Base-by-base conservation (phyloP, 1,284 basidiomycete species). In the Coniophora puteana region DNA sequence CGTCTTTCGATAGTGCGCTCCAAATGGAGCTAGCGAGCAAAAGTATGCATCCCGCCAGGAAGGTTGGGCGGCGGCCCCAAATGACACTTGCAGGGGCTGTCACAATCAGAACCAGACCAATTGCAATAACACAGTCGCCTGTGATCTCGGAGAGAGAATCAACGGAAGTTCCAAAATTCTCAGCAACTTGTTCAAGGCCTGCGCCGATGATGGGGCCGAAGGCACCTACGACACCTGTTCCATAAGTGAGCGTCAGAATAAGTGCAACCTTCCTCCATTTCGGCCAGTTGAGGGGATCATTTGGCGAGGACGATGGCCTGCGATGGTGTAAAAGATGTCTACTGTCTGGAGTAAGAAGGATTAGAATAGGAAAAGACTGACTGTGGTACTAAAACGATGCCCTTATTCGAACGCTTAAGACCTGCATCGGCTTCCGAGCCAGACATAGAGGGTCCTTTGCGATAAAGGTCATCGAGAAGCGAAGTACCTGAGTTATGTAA, bases 131-230 rank as follows among this genome's bases (percentile, higher is more conserved):
- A 8, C 34, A 24, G 24, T 50, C 46, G n/a, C 48, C 48, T 23
- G 48, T 47, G n/a, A 50, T 47, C 32, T 40, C 39, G 4, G 45
- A 47, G 22, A 50, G 33, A 12, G 16, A 16, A 22, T 31, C 36
- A 16, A 40, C 38, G 13, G 38, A 38, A 12, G 48, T 50, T 23
- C 45, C 32, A 21, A 50, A 40, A 27, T 41, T 44, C 36, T 44
- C 29, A 5, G 48, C 48, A 18, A 50, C 46, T 18, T 44, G 43
- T 10, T 44, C 43, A 16, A 50, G 43, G 1, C 46, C 48, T 2
- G 46, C 48, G 16, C 48, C 46, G 22, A 50, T 44, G 22, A 50
- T 47, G 27, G 48, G 48, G 10, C 48, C 48, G 24, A 47, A 47
- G n/a, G 48, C 48, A 13, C 48, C 48, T 10, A 50, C 46, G 24